Evolutionary conservation across 257 asterid genomes (phyloP).

Genomic region (Nemophila menziesii): DNA sequence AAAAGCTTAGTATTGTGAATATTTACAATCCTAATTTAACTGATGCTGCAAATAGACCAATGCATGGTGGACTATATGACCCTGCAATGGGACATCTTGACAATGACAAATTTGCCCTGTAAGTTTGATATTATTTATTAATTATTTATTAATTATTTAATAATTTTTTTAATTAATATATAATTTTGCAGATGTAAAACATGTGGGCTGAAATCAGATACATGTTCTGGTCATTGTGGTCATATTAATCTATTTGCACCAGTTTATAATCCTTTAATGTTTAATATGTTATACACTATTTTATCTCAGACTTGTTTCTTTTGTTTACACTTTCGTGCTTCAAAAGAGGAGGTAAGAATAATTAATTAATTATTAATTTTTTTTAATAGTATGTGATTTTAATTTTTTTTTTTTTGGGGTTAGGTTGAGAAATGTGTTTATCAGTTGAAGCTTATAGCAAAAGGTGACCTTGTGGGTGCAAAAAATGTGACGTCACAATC

Average conservation of each 20-base stretch:
- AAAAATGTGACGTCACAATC: constrained; percentile 24
- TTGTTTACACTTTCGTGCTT: constrained; percentile 54
- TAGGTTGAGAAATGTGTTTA: constrained; percentile 52
- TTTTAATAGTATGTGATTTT: neutral
- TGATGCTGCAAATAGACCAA: too few species aligned
- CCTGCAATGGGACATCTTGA: too few species aligned
- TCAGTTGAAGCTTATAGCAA: constrained; percentile 42
- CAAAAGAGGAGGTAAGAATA: constrained; percentile 38
- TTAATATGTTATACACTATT: constrained; percentile 36
- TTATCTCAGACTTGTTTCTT: constrained; percentile 48
- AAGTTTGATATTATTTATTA: too few species aligned
- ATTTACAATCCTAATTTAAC: too few species aligned
- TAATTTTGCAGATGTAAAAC: constrained; percentile 58
- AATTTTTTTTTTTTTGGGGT: constrained; percentile 13
- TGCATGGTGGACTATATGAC: too few species aligned
- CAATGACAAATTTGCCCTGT: too few species aligned
- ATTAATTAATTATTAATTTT: constrained; percentile 1
- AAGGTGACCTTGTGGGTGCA: constrained; percentile 67
- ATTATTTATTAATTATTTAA: too few species aligned
- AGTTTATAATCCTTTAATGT: constrained; percentile 65
- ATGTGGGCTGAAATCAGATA: constrained; percentile 47
- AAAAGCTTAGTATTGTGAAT: too few species aligned
- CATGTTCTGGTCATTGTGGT: constrained; percentile 84
- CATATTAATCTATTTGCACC: constrained; percentile 73
- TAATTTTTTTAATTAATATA: too few species aligned